Evolutionary conservation across 2,329 filamentous ascomycete genomes (phyloP).

Genomic region (Dryadomyces quercus-mongolicae): DNA sequence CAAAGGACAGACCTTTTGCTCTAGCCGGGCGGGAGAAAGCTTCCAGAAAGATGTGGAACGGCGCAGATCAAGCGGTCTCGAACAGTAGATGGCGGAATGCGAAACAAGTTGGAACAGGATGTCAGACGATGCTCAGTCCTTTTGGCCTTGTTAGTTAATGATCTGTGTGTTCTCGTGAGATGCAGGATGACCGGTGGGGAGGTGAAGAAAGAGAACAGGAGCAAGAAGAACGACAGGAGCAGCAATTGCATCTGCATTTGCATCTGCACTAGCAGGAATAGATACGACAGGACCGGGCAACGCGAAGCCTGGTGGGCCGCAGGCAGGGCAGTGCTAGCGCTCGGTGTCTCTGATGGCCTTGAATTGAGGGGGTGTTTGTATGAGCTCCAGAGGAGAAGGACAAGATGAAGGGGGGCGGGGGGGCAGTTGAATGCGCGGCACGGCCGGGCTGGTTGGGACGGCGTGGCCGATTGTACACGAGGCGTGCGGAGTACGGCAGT

Average conservation of each 20-base stretch:
- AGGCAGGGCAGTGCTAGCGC: not conserved
- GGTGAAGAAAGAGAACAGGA: not conserved
- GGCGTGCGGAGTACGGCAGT: not conserved
- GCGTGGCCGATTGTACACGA: not conserved
- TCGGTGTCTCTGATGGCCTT: not conserved
- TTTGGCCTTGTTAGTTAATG: not conserved
- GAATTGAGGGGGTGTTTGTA: not conserved
- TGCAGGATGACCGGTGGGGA: not conserved
- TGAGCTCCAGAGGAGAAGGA: not conserved
- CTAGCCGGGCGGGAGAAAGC: constrained; percentile 5
- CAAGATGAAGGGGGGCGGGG: not conserved
- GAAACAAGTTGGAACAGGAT: constrained; percentile 10
- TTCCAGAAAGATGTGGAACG: constrained; percentile 10
- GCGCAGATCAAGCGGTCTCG: constrained; percentile 3
- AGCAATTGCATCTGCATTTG: not conserved
- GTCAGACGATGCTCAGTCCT: constrained; percentile 5
- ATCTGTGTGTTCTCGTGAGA: not conserved
- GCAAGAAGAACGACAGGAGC: not conserved
- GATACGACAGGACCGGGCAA: not conserved
- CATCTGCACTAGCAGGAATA: not conserved
- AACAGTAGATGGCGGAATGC: constrained; percentile 1
- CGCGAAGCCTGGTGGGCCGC: not conserved
- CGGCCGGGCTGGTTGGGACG: not conserved
- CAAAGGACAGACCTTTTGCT: not conserved
- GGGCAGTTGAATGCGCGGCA: not conserved